phyloP scores from a whole-genome alignment of 1,284 basidiomycete genomes.

The Fomitopsis palustris region DNA sequence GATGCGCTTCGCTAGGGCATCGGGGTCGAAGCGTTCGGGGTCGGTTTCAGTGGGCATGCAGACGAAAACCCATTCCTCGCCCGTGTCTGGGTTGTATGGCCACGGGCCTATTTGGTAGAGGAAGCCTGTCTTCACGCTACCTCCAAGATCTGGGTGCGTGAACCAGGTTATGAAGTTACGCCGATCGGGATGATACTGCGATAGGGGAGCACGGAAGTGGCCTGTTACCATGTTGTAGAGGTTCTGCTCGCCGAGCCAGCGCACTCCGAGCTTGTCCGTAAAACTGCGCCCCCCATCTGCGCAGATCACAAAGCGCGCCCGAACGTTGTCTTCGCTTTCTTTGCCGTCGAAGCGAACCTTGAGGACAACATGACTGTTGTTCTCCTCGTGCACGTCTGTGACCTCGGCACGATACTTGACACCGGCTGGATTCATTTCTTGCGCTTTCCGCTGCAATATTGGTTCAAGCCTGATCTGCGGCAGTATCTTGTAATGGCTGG shows the following conservation, averaged over 20 bases:
- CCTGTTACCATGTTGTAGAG: not conserved
- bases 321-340: not conserved
- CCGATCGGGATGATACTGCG: not conserved
- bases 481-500: not conserved
- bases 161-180: conserved; percentile 2
- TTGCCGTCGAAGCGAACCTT: not conserved
- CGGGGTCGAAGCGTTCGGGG: not conserved
- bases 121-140: not conserved
- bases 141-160: not conserved
- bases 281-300: conserved; percentile 1
- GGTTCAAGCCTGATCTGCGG: not conserved
- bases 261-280: not conserved
- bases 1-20: not conserved
- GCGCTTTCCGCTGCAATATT: not conserved
- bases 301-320: not conserved
- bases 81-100: not conserved
- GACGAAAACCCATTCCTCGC: not conserved
- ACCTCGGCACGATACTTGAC: not conserved
- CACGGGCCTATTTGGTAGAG: conserved; percentile 2
- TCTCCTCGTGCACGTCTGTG: not conserved
- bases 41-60: not conserved
- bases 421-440: not conserved
- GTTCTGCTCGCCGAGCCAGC: not conserved
- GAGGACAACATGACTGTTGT: not conserved
- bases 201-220: not conserved